Evolutionary conservation across 306 rosid species (phyloP), one percentile per base, ranked within the genome.

Genomic region (Quercus wislizeni): DNA sequence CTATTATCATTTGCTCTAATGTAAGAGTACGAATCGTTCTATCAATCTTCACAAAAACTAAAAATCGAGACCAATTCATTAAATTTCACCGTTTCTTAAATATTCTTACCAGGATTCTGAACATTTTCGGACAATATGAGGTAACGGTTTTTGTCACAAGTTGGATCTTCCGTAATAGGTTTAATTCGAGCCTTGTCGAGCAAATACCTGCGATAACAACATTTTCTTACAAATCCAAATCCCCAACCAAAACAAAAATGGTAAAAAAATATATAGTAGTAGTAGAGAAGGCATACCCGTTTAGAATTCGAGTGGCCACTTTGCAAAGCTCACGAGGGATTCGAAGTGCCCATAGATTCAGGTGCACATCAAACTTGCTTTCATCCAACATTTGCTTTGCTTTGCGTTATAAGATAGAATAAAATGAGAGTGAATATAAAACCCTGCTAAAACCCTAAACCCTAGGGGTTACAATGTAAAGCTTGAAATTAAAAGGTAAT

Each of bases 271-370:
- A 41, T 35, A 8, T 41, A 8, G 1, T 41, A 8, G 46, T 0
- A 41, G 46, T 8, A 10, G 17, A 11, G 5, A 49, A 49, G 54
- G 14, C 54, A 49, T 49, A 93, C 99, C 99, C 98, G 5, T 89
- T 86, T 72, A 92, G 94, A 55, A 90, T 84, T 73, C 89, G 86
- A 71, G 97, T 91, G 61, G 92, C 97, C 18, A 81, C 82, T 63
- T 83, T 91, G 91, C 98, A 92, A 4, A 81, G 87, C 78, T 91
- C 94, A 73, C 98, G 92, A 84, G 99, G 98, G 52, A 95, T 90
- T 81, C 97, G 91, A 78, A 95, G 91, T 2, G 97, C 99, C 97
- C 88, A 82, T 38, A 95, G 74, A 4, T 85, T 85, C 61, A 92
- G 83, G 49, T 85, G 80, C 76, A 89, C 85, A 1, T 92, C 91